Evolutionary conservation across 495 filamentous ascomycete species (phyloP).

Genomic region (Aspergillus haitiensis): DNA sequence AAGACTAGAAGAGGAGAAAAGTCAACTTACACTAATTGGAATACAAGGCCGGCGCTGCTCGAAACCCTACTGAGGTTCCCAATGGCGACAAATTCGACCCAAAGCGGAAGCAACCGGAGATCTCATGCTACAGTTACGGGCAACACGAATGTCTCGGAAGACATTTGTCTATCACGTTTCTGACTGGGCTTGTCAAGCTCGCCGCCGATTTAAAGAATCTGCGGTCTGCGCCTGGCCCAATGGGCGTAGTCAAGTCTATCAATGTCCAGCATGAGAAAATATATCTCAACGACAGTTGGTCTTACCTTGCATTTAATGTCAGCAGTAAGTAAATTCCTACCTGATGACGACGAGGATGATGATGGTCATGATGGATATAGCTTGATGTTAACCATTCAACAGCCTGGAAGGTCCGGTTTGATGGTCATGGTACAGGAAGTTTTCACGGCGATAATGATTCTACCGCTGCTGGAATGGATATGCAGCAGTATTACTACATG

Average conservation of each 20-base stretch:
- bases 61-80: no score
- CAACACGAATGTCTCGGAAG: not conserved
- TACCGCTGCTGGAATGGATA: no score
- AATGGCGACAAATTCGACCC: not conserved
- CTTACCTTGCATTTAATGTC: not conserved
- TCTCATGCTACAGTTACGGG: not conserved
- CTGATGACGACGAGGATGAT: no score
- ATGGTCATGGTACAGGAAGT: not conserved
- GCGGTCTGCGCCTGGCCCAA: not conserved
- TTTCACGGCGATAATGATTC: no score
- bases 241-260: not conserved
- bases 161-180: not conserved
- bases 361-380: no score
- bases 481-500: no score
- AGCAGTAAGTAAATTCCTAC: no score
- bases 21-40: no score
- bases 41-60: no score
- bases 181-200: not conserved
- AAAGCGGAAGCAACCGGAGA: not conserved
- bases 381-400: not conserved
- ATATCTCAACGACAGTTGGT: conserved; percentile 5
- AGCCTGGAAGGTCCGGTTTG: conserved; percentile 1
- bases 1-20: no score
- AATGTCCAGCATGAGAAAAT: not conserved
- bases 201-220: not conserved